Conservation (phyloP, 192 early-diverging fungal species). For the Umbelopsis ramanniana region DNA sequence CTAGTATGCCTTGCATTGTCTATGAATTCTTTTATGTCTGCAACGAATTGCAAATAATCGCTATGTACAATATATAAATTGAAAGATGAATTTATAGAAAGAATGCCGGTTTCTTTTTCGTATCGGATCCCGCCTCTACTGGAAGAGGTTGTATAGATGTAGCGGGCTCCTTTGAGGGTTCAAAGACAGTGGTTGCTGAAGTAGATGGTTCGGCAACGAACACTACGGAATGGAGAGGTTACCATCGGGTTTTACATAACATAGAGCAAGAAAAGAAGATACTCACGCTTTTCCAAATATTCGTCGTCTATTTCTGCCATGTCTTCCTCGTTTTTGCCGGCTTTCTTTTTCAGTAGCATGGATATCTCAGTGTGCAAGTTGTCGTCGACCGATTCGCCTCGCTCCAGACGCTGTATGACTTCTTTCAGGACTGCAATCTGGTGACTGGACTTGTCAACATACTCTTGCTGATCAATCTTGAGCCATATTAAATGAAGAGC, state of each 20-base stretch:
- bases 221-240: neutral
- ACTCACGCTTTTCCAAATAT: conserved; percentile 45
- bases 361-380: conserved; percentile 30
- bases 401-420: conserved; percentile 30
- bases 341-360: conserved; percentile 30
- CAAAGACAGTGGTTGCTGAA: neutral
- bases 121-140: too few species aligned
- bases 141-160: neutral
- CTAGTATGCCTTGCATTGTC: neutral
- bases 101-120: conserved; percentile 7
- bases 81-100: conserved; percentile 13
- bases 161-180: neutral
- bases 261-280: neutral
- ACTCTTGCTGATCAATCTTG: conserved; percentile 42
- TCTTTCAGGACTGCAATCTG: conserved; percentile 36
- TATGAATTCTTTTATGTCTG: neutral
- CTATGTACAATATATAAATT: conserved; percentile 4
- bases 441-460: conserved; percentile 28
- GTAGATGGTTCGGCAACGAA: neutral
- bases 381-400: conserved; percentile 25
- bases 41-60: neutral
- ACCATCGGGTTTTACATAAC: neutral
- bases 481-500: conserved; percentile 46
- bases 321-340: neutral
- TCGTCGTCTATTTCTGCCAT: conserved; percentile 34